Percentiles rank a stretch among this genome's conserved stretches.
These are phyloP conservation scores for Botrytis hyacinthi DNA, from an alignment of 2,329 filamentous ascomycete species.

Conservation along the genomic window DNA sequence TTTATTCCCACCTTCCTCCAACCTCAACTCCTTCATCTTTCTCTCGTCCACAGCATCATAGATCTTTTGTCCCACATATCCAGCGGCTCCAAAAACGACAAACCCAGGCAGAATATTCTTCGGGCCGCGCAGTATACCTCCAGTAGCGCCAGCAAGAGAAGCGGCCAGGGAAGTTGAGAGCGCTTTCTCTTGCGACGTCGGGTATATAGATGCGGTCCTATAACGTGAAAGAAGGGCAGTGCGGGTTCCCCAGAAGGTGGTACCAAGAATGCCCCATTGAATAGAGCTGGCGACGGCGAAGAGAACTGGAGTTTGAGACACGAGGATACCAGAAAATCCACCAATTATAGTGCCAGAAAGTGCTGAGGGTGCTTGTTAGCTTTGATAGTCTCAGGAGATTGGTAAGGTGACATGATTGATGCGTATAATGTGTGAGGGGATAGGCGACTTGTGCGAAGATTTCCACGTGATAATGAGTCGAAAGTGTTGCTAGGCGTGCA, in stretches of 20 bases:
- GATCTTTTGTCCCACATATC: slow-evolving; percentile 54
- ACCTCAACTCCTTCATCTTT: slow-evolving; percentile 22
- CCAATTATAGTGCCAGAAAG: slow-evolving; percentile 60
- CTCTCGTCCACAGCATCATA: slow-evolving; percentile 52
- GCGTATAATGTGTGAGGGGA: background rate
- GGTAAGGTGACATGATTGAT: background rate
- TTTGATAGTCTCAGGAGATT: background rate
- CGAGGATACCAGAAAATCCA: slow-evolving; percentile 68
- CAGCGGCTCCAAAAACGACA: slow-evolving; percentile 57
- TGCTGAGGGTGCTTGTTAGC: slow-evolving; percentile 1
- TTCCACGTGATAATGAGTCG: background rate
- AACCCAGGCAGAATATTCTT: slow-evolving; percentile 53
- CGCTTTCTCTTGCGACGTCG: slow-evolving; percentile 58
- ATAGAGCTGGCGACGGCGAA: slow-evolving; percentile 71
- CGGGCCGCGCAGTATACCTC: slow-evolving; percentile 57
- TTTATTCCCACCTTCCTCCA: slow-evolving; percentile 36
- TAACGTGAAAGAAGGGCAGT: slow-evolving; percentile 50
- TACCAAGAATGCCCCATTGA: slow-evolving; percentile 79
- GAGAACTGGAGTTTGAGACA: slow-evolving; percentile 63
- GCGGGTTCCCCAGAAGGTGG: slow-evolving; percentile 64
- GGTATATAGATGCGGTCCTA: slow-evolving; percentile 20
- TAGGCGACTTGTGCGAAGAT: background rate
- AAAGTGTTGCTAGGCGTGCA: background rate
- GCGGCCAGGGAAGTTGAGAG: slow-evolving; percentile 70
- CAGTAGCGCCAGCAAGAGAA: slow-evolving; percentile 65